phyloP scores from a whole-genome alignment of 1,284 basidiomycete genomes.

The Laetiporus sulphureus region DNA sequence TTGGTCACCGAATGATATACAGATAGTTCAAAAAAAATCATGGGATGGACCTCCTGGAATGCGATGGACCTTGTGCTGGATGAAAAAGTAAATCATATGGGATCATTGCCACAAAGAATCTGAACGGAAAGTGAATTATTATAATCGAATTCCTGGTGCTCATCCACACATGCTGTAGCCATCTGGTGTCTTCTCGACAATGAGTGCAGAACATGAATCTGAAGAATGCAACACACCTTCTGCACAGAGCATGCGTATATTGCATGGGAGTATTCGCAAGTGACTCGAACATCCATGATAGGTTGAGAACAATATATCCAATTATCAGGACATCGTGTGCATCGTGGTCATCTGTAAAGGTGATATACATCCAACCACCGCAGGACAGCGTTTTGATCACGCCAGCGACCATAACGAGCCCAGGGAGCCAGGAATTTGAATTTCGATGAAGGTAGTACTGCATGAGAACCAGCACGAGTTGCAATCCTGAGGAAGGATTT shows the following conservation, averaged over 20 bases:
- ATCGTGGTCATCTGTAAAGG: slow-evolving; percentile 75
- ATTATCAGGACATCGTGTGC: slow-evolving; percentile 90
- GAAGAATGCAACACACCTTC: slow-evolving; percentile 35
- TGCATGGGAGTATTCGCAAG: slow-evolving; percentile 46
- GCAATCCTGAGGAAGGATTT: slow-evolving; percentile 67
- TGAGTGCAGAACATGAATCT: not conserved
- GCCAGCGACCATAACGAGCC: slow-evolving; percentile 57
- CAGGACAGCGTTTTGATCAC: slow-evolving; percentile 77
- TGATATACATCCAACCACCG: slow-evolving; percentile 92
- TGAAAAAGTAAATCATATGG: slow-evolving; percentile 81
- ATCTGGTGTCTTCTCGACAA: slow-evolving; percentile 38
- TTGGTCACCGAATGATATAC: not conserved
- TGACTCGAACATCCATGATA: slow-evolving; percentile 85
- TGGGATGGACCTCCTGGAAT: slow-evolving; percentile 67
- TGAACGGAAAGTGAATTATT: slow-evolving; percentile 19
- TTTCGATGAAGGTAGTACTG: slow-evolving; percentile 61
- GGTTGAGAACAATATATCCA: slow-evolving; percentile 69
- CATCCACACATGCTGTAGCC: slow-evolving; percentile 38
- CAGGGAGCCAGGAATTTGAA: slow-evolving; percentile 39
- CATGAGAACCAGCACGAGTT: slow-evolving; percentile 71
- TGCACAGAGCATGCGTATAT: slow-evolving; percentile 34
- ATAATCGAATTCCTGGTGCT: not conserved
- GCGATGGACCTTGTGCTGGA: slow-evolving; percentile 76
- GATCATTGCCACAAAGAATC: slow-evolving; percentile 65
- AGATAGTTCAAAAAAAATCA: too few species aligned